phyloP scores from a whole-genome alignment of 129 eudicot genomes.

The Flaveria robusta region DNA sequence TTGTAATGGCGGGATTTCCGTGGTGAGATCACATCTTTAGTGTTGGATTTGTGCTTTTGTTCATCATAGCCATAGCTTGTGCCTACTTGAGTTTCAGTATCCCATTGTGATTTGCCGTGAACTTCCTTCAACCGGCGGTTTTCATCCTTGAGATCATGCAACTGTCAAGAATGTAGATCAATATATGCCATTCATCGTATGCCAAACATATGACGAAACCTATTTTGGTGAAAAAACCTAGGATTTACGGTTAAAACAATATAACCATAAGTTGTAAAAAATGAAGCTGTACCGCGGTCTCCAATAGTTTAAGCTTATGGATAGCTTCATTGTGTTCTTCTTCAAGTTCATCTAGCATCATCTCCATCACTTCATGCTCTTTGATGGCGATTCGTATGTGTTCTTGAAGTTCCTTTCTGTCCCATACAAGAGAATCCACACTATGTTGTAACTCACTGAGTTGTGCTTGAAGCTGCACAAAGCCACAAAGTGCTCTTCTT shows the following conservation, averaged over 20 bases:
- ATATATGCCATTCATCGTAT: conserved; percentile 11
- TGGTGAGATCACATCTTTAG: conserved; percentile 21
- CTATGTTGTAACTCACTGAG: conserved; percentile 52
- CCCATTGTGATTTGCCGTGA: conserved; percentile 42
- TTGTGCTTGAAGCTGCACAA: conserved; percentile 56
- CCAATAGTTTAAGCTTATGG: conserved; percentile 51
- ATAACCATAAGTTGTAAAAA: background rate
- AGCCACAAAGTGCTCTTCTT: conserved; percentile 16
- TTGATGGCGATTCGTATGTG: conserved; percentile 43
- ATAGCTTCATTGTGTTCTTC: conserved; percentile 75
- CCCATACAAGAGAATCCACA: conserved; percentile 56
- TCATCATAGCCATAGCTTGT: conserved; percentile 20
- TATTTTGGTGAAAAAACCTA: no score
- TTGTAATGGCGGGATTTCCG: conserved; percentile 23
- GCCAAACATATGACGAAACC: background rate
- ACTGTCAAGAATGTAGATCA: conserved; percentile 33
- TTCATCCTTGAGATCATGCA: conserved; percentile 54
- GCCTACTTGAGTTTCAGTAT: conserved; percentile 19
- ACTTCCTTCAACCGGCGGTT: conserved; percentile 47
- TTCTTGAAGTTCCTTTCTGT: conserved; percentile 54
- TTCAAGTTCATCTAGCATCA: conserved; percentile 66
- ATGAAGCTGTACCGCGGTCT: conserved; percentile 50
- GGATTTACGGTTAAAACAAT: no score
- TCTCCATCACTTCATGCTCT: conserved; percentile 56
- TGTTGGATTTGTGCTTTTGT: background rate